A percentile compares a stretch with the other conserved stretches of the same genome.
Conservation (phyloP, 441 rosid species). For the Erodium trifolium region DNA sequence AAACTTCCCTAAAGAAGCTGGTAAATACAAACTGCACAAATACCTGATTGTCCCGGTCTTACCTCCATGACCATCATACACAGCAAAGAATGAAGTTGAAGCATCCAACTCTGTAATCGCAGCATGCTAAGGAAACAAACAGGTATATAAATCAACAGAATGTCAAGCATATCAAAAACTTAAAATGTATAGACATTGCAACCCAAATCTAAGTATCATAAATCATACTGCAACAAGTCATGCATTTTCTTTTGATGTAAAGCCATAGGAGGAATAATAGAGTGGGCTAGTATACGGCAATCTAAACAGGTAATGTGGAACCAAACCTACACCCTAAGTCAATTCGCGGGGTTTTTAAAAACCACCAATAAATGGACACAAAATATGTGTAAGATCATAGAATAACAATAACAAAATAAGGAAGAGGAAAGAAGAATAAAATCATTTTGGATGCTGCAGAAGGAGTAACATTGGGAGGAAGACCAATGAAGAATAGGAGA, state of each 20-base stretch:
- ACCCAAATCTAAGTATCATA: not conserved
- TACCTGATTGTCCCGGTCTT: slow-evolving; percentile 18
- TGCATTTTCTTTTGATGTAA: not conserved
- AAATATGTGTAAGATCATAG: too few species aligned
- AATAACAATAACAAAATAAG: too few species aligned
- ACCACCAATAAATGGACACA: too few species aligned
- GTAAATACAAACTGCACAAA: not conserved
- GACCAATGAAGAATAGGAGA: too few species aligned
- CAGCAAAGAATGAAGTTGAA: slow-evolving; percentile 82
- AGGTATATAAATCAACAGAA: slow-evolving; percentile 11
- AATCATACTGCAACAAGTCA: not conserved
- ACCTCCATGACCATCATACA: slow-evolving; percentile 99
- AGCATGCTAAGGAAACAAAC: slow-evolving; percentile 36
- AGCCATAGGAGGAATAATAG: not conserved
- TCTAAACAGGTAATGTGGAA: too few species aligned
- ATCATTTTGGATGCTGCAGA: too few species aligned
- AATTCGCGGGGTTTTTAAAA: too few species aligned
- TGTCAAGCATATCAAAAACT: slow-evolving; percentile 13
- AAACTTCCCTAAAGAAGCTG: not conserved
- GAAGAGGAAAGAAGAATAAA: too few species aligned
- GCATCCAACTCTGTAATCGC: slow-evolving; percentile 62
- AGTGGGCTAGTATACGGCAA: too few species aligned
- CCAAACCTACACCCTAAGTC: too few species aligned
- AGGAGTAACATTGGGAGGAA: too few species aligned
- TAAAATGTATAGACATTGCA: not conserved